A percentile compares a stretch with the other conserved stretches of the same genome.
These are phyloP conservation scores for Litsea cubeba DNA, from an alignment of 164 flowering plant genomes.

Conservation along the genomic window DNA sequence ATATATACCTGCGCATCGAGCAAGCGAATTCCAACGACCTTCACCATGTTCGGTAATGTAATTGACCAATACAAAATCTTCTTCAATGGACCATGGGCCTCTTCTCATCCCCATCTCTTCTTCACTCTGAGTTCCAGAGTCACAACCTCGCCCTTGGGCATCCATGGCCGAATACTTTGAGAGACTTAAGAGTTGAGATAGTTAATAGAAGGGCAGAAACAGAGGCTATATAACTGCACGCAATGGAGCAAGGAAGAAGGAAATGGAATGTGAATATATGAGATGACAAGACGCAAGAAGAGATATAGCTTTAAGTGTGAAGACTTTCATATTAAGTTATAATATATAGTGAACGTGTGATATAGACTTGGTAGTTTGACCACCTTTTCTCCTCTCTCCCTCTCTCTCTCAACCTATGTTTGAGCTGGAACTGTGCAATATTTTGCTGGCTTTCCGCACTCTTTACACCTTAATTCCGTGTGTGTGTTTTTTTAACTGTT, in stretches of 20 bases:
- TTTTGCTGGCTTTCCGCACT: neutral
- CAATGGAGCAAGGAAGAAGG: neutral
- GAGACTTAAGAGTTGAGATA: neutral
- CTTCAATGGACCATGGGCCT: slow-evolving; percentile 82
- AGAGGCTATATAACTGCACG: neutral
- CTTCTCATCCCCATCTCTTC: slow-evolving; percentile 46
- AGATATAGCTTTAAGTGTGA: neutral
- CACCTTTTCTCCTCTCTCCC: neutral
- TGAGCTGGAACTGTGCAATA: neutral
- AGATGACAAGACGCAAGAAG: neutral
- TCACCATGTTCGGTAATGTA: slow-evolving; percentile 62
- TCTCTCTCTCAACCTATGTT: neutral
- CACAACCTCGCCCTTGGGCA: slow-evolving; percentile 5
- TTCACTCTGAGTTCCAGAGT: slow-evolving; percentile 17
- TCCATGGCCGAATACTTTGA: neutral
- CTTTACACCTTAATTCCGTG: neutral
- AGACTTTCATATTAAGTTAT: neutral
- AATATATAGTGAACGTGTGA: neutral
- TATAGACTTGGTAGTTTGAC: slow-evolving; percentile 6
- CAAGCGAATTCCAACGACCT: slow-evolving; percentile 74
- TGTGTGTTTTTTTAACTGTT: no score
- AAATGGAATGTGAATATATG: neutral
- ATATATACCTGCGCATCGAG: slow-evolving; percentile 60
- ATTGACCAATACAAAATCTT: slow-evolving; percentile 54
- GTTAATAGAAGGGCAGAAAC: neutral